Conservation (phyloP, 106 monocot genomes). For the Apostasia ramifera region DNA sequence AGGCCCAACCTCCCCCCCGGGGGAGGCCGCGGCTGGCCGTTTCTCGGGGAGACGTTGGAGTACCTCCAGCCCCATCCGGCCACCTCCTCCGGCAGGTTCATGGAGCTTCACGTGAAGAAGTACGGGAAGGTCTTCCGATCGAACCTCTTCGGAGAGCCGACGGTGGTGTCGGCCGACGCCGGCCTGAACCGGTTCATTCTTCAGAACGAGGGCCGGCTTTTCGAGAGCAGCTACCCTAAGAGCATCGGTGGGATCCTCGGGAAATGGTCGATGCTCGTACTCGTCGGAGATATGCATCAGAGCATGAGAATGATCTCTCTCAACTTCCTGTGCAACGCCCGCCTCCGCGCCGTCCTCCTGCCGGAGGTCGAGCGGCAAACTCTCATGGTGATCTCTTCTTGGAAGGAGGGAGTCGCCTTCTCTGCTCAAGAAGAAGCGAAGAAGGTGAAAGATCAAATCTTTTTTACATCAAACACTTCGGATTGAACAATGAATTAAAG, state of each 20-base stretch:
- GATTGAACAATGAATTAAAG: too few species aligned
- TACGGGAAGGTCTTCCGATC: slow-evolving; percentile 66
- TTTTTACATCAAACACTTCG: background rate
- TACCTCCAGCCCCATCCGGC: slow-evolving; percentile 13
- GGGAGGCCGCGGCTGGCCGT: slow-evolving; percentile 23
- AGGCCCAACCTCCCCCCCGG: slow-evolving; percentile 26
- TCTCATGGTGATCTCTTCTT: slow-evolving; percentile 37
- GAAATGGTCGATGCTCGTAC: slow-evolving; percentile 77
- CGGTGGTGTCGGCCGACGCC: slow-evolving; percentile 70
- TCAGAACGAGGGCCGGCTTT: slow-evolving; percentile 65
- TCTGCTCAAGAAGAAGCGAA: slow-evolving; percentile 72
- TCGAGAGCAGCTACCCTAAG: slow-evolving; percentile 76
- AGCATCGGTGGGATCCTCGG: slow-evolving; percentile 75
- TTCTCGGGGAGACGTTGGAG: slow-evolving; percentile 26
- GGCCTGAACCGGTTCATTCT: slow-evolving; percentile 67
- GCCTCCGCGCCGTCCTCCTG: slow-evolving; percentile 31
- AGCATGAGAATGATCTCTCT: slow-evolving; percentile 63
- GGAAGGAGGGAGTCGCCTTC: slow-evolving; percentile 29
- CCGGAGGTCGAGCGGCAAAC: slow-evolving; percentile 62
- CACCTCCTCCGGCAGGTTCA: slow-evolving; percentile 16
- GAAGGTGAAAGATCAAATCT: slow-evolving; percentile 26
- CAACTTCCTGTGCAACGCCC: slow-evolving; percentile 47
- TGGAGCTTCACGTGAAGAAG: slow-evolving; percentile 16
- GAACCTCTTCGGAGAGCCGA: slow-evolving; percentile 58
- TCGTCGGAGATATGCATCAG: slow-evolving; percentile 64